Evolutionary conservation across 176 grass and related monocot species (phyloP).

Genomic region (Eragrostis nindensis): DNA sequence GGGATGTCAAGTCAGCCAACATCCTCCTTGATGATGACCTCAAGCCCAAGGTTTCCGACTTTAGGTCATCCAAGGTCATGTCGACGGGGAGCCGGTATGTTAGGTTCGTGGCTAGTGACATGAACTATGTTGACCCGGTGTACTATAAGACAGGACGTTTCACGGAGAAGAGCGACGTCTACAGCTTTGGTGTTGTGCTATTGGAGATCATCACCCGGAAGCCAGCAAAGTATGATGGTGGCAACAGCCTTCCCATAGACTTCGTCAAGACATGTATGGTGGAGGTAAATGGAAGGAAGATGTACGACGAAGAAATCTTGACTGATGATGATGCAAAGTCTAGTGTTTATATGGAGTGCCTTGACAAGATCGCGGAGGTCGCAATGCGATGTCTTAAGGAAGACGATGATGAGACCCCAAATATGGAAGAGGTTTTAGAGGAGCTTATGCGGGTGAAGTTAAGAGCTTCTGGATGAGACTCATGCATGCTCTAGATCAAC

Average conservation of each 20-base stretch:
- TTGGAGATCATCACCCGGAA: constrained; percentile 13
- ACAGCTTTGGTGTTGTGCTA: background rate
- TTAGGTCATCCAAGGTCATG: background rate
- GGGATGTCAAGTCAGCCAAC: constrained; percentile 5
- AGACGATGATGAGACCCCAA: background rate
- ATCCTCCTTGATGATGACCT: background rate
- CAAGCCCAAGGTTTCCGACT: constrained; percentile 4
- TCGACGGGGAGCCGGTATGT: background rate
- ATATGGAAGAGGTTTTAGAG: background rate
- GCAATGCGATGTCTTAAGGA: background rate
- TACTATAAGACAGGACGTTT: background rate
- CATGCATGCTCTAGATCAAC: too few relatives aligned
- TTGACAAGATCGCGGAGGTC: background rate
- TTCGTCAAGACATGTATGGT: background rate
- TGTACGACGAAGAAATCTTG: background rate
- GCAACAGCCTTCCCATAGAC: background rate
- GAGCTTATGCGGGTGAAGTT: background rate
- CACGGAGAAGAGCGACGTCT: background rate
- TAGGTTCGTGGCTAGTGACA: background rate
- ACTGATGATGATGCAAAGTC: background rate
- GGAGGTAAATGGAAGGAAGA: background rate
- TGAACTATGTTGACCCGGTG: background rate
- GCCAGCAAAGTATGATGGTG: background rate
- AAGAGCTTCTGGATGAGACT: background rate
- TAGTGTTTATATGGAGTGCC: background rate